Conservation (phyloP, 257 asterid species). For the Solanum paucissectum region DNA sequence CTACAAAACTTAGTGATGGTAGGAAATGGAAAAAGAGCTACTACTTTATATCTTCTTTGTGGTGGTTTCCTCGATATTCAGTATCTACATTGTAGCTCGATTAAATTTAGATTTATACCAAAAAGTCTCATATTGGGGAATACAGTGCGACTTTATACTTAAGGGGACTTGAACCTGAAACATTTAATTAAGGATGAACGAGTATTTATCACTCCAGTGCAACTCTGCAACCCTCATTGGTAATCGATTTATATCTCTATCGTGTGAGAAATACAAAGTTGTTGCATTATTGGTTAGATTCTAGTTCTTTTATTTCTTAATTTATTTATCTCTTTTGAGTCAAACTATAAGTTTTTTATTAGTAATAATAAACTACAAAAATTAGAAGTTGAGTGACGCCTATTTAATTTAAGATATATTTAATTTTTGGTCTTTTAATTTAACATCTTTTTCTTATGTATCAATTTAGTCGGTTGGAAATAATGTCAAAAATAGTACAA, state of each 20-base stretch:
- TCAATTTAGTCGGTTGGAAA: background rate
- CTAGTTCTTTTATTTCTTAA: background rate
- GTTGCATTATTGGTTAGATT: background rate
- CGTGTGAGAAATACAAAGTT: background rate
- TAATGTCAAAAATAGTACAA: background rate
- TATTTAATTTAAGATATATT: background rate
- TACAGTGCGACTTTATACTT: background rate
- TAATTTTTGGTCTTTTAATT: background rate
- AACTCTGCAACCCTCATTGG: fast-evolving
- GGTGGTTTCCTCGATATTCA: fast-evolving
- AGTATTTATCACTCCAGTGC: too few species aligned
- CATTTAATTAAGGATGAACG: too few species aligned
- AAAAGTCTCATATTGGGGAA: too few species aligned
- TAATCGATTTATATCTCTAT: too few species aligned
- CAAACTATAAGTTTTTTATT: background rate
- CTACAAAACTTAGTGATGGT: background rate
- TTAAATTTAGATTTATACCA: too few species aligned
- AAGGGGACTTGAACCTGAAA: too few species aligned
- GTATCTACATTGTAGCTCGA: too few species aligned
- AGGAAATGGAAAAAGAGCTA: background rate
- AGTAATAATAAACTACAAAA: background rate
- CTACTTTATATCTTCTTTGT: background rate
- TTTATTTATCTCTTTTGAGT: background rate
- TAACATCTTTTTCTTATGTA: background rate
- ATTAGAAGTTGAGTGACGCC: background rate